Base-by-base conservation (phyloP, 495 filamentous ascomycete species). In the Entonaema liquescens region DNA sequence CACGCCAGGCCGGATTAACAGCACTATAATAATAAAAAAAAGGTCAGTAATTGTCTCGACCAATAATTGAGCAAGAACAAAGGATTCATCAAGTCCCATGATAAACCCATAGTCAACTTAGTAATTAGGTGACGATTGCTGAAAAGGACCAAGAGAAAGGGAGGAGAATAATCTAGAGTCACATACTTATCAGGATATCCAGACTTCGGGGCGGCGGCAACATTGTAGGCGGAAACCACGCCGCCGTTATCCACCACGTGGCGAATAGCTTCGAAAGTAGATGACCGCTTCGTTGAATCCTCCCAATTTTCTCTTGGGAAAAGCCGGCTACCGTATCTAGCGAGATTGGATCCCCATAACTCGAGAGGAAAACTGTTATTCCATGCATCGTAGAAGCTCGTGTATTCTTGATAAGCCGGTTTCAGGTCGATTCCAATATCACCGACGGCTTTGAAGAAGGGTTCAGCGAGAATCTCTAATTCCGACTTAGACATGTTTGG, bases 301-400 rank as follows among this genome's bases (percentile, higher is more conserved):
- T 77, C 76, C 75, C 81, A 88, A 73, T 86, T 85, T 13, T 75
- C 77, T 17, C 78, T 77, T 2, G 86, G 86, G 73, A 88, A 86
- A 6, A 88, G 82, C 17, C 86, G 85, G 12, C 80, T 83, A 12
- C 78, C 85, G 7, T 78, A 74, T 62, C 79, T 79, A 31, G 71
- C 78, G 68, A 76, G 71, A 23, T 77, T 73, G 0, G 68, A 74
- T 12, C 79, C 85, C 50, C 85, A 82, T 9, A 74, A 65, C 63
- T 87, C 85, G 6, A 84, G 78, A 2, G 82, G 80, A 68, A 86
- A 87, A 21, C 73, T 79, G 13, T 77, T 78, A 19, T 73, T 71
- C 81, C 82, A 87, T 13, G 79, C 83, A 7, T 79, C 77, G 72
- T 84, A 82, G 68, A 85, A 82, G 69, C 79, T 81, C 60, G 81